These are phyloP conservation scores for Drechmeria coniospora DNA, from an alignment of 2,329 filamentous ascomycete genomes.

Conservation along the genomic window DNA sequence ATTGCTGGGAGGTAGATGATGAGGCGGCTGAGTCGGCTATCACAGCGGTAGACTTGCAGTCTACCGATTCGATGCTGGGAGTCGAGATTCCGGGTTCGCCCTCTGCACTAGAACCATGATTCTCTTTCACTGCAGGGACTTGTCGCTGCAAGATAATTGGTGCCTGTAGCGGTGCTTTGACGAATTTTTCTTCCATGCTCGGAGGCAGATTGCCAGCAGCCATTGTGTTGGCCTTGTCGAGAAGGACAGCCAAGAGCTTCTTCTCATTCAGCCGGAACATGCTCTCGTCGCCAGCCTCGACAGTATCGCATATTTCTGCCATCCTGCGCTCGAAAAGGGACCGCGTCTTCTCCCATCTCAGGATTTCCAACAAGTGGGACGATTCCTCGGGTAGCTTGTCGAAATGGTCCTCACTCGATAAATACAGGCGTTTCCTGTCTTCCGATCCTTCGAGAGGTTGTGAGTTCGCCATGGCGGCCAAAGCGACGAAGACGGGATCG, in stretches of 20 bases:
- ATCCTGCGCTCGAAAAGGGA: slow-evolving; percentile 48
- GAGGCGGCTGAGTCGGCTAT: slow-evolving; percentile 20
- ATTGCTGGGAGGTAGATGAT: slow-evolving; percentile 22
- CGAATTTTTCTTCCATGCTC: slow-evolving; percentile 76
- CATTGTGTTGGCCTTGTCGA: slow-evolving; percentile 59
- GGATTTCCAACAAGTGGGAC: slow-evolving; percentile 42
- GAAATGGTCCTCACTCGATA: slow-evolving; percentile 57
- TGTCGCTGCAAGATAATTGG: slow-evolving; percentile 57
- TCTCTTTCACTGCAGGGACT: slow-evolving; percentile 22
- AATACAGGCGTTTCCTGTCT: slow-evolving; percentile 44
- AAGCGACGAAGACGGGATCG: slow-evolving; percentile 69
- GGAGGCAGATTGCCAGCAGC: slow-evolving; percentile 48
- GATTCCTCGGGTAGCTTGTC: slow-evolving; percentile 42
- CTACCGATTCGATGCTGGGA: slow-evolving; percentile 12
- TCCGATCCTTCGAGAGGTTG: slow-evolving; percentile 24
- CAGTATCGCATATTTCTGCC: slow-evolving; percentile 58
- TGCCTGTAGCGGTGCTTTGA: slow-evolving; percentile 58
- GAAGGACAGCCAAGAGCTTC: slow-evolving; percentile 51
- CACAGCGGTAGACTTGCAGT: slow-evolving; percentile 26
- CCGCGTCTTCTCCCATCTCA: slow-evolving; percentile 32
- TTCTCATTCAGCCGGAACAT: slow-evolving; percentile 69
- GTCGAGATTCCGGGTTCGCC: slow-evolving; percentile 9
- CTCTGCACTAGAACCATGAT: slow-evolving; percentile 4
- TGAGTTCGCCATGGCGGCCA: slow-evolving; percentile 50
- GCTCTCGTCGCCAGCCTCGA: slow-evolving; percentile 67